Conservation (phyloP, 352 stramenopile genomes). For the Aphanomyces invadans region DNA sequence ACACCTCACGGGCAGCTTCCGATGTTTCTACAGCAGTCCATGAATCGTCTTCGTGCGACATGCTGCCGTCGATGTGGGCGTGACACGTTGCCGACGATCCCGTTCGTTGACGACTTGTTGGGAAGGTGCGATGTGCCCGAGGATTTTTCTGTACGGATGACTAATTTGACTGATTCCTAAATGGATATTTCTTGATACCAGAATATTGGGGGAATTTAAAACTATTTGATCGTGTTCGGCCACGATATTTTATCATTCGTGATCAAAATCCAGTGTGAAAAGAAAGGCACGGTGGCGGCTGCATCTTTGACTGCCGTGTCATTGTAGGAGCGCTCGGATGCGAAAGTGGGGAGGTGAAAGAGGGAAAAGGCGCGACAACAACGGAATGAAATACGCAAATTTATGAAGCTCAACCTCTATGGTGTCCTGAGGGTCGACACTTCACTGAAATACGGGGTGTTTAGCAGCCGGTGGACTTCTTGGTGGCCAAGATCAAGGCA, state of each 20-base stretch:
- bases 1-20: conserved; percentile 73
- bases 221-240: too few species aligned
- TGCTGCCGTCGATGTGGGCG: neutral
- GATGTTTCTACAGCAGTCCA: conserved; percentile 77
- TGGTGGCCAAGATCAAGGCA: conserved; percentile 86
- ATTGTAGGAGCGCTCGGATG: too few species aligned
- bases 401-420: conserved; percentile 8
- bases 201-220: too few species aligned
- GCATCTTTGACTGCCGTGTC: too few species aligned
- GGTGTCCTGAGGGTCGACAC: neutral
- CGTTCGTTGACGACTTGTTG: neutral
- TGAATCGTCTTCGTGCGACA: conserved; percentile 80
- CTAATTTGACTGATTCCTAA: too few species aligned
- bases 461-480: conserved; percentile 35
- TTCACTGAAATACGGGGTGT: neutral
- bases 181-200: too few species aligned
- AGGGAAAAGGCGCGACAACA: neutral
- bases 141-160: neutral
- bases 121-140: neutral
- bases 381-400: conserved; percentile 8
- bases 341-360: too few species aligned
- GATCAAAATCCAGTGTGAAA: too few species aligned
- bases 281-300: too few species aligned
- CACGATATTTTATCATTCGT: too few species aligned
- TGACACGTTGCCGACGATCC: too few species aligned